Conservation (phyloP, 2,329 filamentous ascomycete genomes). For the Clarireedia homoeocarpa region DNA sequence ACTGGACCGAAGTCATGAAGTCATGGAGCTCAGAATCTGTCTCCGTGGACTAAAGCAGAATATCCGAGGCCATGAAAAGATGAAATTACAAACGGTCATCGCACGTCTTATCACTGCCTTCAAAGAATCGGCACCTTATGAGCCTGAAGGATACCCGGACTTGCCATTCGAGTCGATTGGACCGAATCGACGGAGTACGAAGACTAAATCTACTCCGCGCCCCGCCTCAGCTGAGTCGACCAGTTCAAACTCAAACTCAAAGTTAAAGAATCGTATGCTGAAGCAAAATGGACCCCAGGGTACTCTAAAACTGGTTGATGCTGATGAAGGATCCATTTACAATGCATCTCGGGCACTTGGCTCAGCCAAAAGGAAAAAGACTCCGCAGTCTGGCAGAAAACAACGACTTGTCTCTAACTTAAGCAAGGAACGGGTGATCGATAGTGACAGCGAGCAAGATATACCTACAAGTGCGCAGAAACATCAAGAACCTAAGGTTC, state of each 20-base stretch:
- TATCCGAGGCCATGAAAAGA: slow-evolving; percentile 22
- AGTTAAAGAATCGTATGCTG: slow-evolving; percentile 3
- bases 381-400: neutral
- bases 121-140: slow-evolving; percentile 18
- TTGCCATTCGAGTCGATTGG: slow-evolving; percentile 2
- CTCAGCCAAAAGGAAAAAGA: neutral
- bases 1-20: slow-evolving; percentile 33
- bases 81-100: slow-evolving; percentile 25
- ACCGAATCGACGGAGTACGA: neutral
- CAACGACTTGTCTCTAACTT: neutral
- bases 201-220: neutral
- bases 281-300: neutral
- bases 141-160: slow-evolving; percentile 12
- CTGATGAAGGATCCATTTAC: neutral
- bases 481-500: neutral
- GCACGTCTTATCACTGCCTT: slow-evolving; percentile 21
- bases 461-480: slow-evolving; percentile 6
- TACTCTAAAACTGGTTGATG: neutral
- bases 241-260: slow-evolving; percentile 3
- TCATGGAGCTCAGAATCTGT: slow-evolving; percentile 23
- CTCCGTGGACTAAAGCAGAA: slow-evolving; percentile 23
- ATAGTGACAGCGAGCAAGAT: slow-evolving; percentile 5
- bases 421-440: slow-evolving; percentile 6
- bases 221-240: neutral
- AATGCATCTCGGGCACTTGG: neutral